These are phyloP conservation scores for Digitaria exilis DNA, from an alignment of 202 grass and related monocot genomes.

Conservation along the genomic window DNA sequence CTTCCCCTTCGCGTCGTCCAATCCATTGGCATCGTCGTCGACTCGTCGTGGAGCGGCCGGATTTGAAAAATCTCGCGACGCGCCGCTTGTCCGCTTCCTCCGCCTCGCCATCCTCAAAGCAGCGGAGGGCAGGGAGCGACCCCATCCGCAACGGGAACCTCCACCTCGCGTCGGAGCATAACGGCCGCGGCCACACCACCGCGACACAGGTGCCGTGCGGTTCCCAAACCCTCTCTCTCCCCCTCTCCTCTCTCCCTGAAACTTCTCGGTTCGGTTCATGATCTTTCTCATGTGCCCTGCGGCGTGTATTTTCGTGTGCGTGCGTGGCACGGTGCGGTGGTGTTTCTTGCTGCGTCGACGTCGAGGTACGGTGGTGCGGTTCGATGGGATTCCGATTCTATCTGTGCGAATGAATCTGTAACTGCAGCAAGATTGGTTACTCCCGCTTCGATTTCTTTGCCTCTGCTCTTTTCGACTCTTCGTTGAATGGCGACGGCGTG, in stretches of 20 bases:
- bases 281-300: background rate
- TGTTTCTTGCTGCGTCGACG: background rate
- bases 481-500: background rate
- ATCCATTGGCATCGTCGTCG: background rate
- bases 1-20: no score
- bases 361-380: no score
- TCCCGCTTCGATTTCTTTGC: background rate
- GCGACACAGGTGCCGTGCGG: constrained; percentile 7
- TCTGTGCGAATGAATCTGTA: background rate
- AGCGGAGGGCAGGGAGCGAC: background rate
- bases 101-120: constrained; percentile 1
- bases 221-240: background rate
- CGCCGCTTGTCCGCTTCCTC: constrained; percentile 35
- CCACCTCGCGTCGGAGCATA: background rate
- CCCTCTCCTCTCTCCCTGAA: background rate
- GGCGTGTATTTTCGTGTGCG: background rate
- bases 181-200: no score
- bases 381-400: background rate
- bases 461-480: background rate
- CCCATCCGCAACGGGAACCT: background rate
- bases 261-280: background rate
- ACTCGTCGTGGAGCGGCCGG: constrained; percentile 12
- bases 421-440: background rate
- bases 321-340: background rate
- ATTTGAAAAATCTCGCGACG: constrained; percentile 39